Evolutionary conservation across 2,329 filamentous ascomycete genomes (phyloP).

Genomic region (Tolypocladium album): DNA sequence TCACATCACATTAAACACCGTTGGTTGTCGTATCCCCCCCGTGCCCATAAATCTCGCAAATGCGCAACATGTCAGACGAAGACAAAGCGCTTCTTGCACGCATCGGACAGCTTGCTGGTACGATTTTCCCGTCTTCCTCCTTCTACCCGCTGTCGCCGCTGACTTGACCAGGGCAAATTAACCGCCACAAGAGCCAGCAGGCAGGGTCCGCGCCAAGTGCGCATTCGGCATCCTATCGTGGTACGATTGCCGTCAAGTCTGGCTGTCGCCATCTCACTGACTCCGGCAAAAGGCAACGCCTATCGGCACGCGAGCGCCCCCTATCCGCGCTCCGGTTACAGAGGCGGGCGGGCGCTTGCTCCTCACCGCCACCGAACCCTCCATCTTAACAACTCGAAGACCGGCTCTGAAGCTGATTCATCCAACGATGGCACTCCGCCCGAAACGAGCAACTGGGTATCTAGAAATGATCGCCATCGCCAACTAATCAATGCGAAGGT

Average conservation of each 20-base stretch:
- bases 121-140: constrained; percentile 5
- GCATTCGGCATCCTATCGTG: constrained; percentile 19
- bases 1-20: neutral
- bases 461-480: constrained; percentile 64
- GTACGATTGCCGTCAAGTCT: constrained; percentile 17
- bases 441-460: constrained; percentile 44
- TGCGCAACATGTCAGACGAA: constrained; percentile 31
- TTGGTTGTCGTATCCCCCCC: neutral
- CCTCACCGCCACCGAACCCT: constrained; percentile 43
- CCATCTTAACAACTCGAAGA: constrained; percentile 43
- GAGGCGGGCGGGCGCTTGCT: constrained; percentile 22
- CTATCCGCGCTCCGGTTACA: constrained; percentile 23
- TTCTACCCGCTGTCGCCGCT: constrained; percentile 9
- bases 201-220: constrained; percentile 21
- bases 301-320: constrained; percentile 20
- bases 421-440: constrained; percentile 22
- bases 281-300: constrained; percentile 14
- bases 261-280: neutral
- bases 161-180: constrained; percentile 56
- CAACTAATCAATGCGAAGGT: constrained; percentile 75
- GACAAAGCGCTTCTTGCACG: constrained; percentile 42
- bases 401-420: constrained; percentile 24
- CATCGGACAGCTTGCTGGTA: constrained; percentile 42
- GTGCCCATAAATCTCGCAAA: neutral
- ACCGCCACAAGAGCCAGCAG: constrained; percentile 62